Conservation (phyloP, 352 stramenopile genomes). For the Globisporangium middletonii region DNA sequence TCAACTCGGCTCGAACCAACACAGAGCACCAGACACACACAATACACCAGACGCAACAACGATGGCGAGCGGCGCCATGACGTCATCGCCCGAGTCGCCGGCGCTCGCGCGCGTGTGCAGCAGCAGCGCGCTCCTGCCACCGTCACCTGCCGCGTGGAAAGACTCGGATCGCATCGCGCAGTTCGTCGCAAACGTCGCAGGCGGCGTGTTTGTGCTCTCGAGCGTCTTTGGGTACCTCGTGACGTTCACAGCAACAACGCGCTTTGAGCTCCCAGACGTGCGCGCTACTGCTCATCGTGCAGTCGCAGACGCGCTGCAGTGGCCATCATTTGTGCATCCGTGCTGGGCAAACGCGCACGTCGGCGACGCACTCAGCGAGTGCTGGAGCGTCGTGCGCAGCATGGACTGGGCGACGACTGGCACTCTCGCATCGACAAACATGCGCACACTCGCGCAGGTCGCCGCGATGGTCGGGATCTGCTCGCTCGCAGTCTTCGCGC, state of each 20-base stretch:
- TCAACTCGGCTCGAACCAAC: too few species aligned
- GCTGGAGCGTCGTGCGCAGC: constrained; percentile 21
- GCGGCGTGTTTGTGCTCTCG: constrained; percentile 39
- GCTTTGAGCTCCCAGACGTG: constrained; percentile 26
- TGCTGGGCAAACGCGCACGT: constrained; percentile 16
- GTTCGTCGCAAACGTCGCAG: constrained; percentile 58
- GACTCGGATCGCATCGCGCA: constrained; percentile 50
- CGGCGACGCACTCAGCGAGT: constrained; percentile 25
- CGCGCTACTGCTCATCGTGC: constrained; percentile 10
- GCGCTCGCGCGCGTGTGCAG: constrained; percentile 2
- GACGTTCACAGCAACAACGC: constrained; percentile 18
- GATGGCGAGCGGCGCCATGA: neutral
- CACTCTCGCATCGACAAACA: constrained; percentile 28
- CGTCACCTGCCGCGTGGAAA: constrained; percentile 32
- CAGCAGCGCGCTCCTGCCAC: neutral
- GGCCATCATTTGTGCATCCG: constrained; percentile 14
- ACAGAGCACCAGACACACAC: too few species aligned
- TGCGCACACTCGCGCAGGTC: constrained; percentile 26
- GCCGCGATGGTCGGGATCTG: constrained; percentile 20
- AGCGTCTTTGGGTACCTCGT: constrained; percentile 31
- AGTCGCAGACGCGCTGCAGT: neutral
- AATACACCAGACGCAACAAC: neutral
- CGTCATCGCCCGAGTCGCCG: neutral
- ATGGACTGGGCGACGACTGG: constrained; percentile 17
- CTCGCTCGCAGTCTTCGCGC: constrained; percentile 14